Evolutionary conservation across 768 basidiomycete genomes (phyloP).

Genomic region (Phallus indusiatus): DNA sequence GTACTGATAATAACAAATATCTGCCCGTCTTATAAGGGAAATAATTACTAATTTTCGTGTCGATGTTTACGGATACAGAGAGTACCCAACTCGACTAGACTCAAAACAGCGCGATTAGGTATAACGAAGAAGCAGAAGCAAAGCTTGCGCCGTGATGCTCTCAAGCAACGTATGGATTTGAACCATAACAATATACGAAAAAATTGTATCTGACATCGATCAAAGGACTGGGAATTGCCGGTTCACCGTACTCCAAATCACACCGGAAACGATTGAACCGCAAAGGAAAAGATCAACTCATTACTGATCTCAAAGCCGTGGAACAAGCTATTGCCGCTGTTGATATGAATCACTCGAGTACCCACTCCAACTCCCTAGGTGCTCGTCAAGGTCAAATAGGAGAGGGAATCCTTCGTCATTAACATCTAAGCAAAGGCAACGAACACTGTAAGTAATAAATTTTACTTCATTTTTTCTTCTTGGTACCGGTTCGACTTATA

Average conservation of each 20-base stretch:
- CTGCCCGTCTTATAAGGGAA: too few species aligned
- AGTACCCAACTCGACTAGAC: background rate
- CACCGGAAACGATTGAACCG: slow-evolving; percentile 63
- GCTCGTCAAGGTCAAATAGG: slow-evolving; percentile 52
- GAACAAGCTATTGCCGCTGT: slow-evolving; percentile 19
- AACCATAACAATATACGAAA: background rate
- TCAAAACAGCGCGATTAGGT: slow-evolving; percentile 16
- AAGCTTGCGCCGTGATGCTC: slow-evolving; percentile 54
- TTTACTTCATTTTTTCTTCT: slow-evolving; percentile 3
- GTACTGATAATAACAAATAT: too few species aligned
- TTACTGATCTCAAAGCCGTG: slow-evolving; percentile 25
- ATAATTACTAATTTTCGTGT: too few species aligned
- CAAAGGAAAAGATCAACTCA: slow-evolving; percentile 36
- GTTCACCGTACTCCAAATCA: slow-evolving; percentile 58
- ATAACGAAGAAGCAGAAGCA: slow-evolving; percentile 61
- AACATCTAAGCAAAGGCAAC: slow-evolving; percentile 54
- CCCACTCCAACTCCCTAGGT: slow-evolving; percentile 13
- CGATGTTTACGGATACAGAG: background rate
- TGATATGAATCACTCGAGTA: background rate
- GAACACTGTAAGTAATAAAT: slow-evolving; percentile 45
- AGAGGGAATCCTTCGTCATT: slow-evolving; percentile 47
- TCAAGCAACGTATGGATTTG: slow-evolving; percentile 47
- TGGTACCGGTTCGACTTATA: background rate
- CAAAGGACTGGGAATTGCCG: slow-evolving; percentile 41
- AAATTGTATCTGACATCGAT: background rate